Evolutionary conservation across 345 rosid genomes (phyloP).

Genomic region (Acer negundo): DNA sequence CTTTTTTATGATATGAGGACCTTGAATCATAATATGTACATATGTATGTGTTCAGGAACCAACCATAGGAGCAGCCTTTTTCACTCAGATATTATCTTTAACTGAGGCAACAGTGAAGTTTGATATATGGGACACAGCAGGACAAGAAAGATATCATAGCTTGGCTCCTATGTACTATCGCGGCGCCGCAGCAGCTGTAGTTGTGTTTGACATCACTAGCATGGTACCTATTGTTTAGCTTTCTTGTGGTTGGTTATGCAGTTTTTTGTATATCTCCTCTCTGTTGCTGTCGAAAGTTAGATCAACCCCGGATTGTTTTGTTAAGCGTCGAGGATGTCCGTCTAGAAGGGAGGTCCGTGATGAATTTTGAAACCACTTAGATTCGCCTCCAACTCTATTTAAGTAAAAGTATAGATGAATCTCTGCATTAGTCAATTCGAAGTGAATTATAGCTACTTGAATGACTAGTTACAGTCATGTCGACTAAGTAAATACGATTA

Average conservation of each 20-base stretch:
- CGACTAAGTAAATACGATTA: not conserved
- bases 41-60: constrained; percentile 43
- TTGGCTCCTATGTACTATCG: constrained; percentile 82
- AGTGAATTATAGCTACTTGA: not conserved
- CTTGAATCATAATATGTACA: not conserved
- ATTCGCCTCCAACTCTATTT: not conserved
- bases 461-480: not conserved
- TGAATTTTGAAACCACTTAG: not conserved
- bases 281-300: not conserved
- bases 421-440: not conserved
- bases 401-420: no score
- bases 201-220: constrained; percentile 69
- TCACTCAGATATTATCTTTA: constrained; percentile 68
- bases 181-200: constrained; percentile 71
- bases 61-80: constrained; percentile 76
- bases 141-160: constrained; percentile 75
- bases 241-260: not conserved
- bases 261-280: not conserved
- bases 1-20: not conserved
- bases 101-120: constrained; percentile 68
- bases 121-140: constrained; percentile 85
- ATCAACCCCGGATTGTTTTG: not conserved
- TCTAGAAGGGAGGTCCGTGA: not conserved
- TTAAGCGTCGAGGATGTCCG: not conserved
- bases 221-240: constrained; percentile 29